Base-by-base conservation (phyloP, 2,329 filamentous ascomycete genomes). In the Exophiala oligosperma region DNA sequence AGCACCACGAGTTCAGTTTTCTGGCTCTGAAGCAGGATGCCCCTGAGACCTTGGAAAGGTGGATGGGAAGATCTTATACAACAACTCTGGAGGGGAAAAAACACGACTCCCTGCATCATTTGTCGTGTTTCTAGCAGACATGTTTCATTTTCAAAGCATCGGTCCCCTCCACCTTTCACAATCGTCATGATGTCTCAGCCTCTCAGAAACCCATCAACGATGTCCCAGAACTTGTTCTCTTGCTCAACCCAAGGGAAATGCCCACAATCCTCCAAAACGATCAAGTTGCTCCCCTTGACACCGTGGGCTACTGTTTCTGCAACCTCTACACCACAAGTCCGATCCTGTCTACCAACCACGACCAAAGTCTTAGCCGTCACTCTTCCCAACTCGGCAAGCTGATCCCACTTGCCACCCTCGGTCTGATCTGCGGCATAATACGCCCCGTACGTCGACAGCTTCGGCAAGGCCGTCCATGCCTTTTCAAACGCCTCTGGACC, bases 211-310 rank as follows among this genome's bases (percentile, higher is more conserved):
- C 50, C 50, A n/a, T 46, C 59, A 17, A 64, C 43, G 3, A 53
- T 29, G 2, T 12, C 60, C 38, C 43, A 53, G 32, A 69, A 48
- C 38, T 56, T 41, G 7, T 51, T 54, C 38, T 54, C 63, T 50
- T 62, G 59, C 61, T 69, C 68, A 35, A 69, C 64, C 68, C 68
- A 69, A 14, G 68, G 65, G 38, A 70, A 68, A 61, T 70, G 68
- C 2, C 69, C 69, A 53, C 67, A 71, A 1, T 59, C 44, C 35
- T 66, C 59, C 35, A 64, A 61, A 17, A 64, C 41, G 7, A 62
- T 48, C 43, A 65, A 37, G 24, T 54, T 41, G 2, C 61, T 57
- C 26, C 52, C 51, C 21, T 37, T 9, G 37, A 70, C 60, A 8
- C 61, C 64, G 7, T 54, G n/a, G 38, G 43, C 60, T 12, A 66